Evolutionary conservation across 768 basidiomycete genomes (phyloP).

Genomic region (Macrocybe gigantea): DNA sequence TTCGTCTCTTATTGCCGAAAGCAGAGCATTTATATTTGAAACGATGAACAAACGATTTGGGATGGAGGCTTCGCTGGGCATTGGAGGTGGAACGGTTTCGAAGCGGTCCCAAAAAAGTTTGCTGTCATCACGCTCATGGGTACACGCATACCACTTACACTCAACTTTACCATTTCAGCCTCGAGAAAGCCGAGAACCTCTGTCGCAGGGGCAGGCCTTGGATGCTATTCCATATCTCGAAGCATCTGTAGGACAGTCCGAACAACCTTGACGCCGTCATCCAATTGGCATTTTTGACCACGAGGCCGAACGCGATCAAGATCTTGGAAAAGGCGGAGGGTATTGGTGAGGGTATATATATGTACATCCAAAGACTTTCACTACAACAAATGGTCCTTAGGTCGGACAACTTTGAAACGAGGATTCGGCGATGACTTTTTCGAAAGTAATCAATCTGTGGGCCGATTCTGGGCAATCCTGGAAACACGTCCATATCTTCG

Average conservation of each 20-base stretch:
- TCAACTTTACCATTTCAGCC: conserved; percentile 13
- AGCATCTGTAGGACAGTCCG: conserved; percentile 30
- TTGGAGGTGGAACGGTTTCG: conserved; percentile 23
- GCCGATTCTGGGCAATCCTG: conserved; percentile 29
- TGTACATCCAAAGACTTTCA: not conserved
- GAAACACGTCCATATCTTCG: conserved; percentile 43
- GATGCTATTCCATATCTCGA: conserved; percentile 32
- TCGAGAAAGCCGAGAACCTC: conserved; percentile 31
- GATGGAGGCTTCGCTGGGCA: conserved; percentile 15
- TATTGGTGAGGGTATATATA: not conserved
- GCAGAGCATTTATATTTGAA: no score
- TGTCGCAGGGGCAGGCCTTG: conserved; percentile 23
- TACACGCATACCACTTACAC: not conserved
- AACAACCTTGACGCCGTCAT: conserved; percentile 36
- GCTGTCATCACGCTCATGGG: not conserved
- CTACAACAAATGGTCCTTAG: conserved; percentile 10
- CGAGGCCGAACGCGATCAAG: conserved; percentile 9
- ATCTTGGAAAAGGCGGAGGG: not conserved
- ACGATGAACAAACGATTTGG: conserved; percentile 16
- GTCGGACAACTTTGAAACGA: conserved; percentile 18
- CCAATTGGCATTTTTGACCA: conserved; percentile 25
- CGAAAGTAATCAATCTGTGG: conserved; percentile 28
- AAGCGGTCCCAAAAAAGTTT: conserved; percentile 21
- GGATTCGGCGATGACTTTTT: conserved; percentile 28
- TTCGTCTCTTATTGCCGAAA: no score